Evolutionary conservation across 164 flowering plant genomes (phyloP), one percentile per base, ranked within the genome.

Genomic region (Umbellularia californica): DNA sequence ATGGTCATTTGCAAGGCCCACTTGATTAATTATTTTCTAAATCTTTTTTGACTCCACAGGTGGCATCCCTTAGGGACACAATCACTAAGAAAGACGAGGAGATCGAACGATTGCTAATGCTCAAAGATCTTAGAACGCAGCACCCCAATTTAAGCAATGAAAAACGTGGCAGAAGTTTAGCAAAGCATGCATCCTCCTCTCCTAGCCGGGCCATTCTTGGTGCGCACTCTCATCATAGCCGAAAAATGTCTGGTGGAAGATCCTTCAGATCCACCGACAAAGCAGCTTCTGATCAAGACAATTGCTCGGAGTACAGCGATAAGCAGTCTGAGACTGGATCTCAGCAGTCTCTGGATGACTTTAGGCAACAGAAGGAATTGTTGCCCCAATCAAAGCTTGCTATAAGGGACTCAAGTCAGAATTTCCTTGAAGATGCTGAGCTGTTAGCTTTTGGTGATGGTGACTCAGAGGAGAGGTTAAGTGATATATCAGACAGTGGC

Each of bases 81-180:
- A 88, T 95, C 67, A 79, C 91, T 1, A 90, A 83, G 77, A 95
- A 89, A 78, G 99, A 95, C 70, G 96, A 89, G 64, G 98, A 95
- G 85, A 93, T 95, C 51, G 97, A 90, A 78, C 80, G 87, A 68
- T 71, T 92, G 79, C 96, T 87, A 65, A 73, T 88, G 65, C 84
- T 84, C 20, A 89, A 82, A 81, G 90, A 89, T 79, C 81, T 74
- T 2, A 90, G 86, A 83, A 81, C 73, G 51, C 82, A 68, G 19
- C 73, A 82, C 67, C 84, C 86, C 9, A 70, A 27, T 22, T 62
- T 71, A 58, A 80, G 69, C 69, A 73, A 76, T 62, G 90, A 86
- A 78, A 84, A 79, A 77, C 79, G 76, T 5, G 74, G 79, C 19
- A 33, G 78, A 68, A 82, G 68, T 67, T 75, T 85, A 33, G 35